phyloP scores from a whole-genome alignment of 2,329 filamentous ascomycete species.

The Cladosporium sp. region DNA sequence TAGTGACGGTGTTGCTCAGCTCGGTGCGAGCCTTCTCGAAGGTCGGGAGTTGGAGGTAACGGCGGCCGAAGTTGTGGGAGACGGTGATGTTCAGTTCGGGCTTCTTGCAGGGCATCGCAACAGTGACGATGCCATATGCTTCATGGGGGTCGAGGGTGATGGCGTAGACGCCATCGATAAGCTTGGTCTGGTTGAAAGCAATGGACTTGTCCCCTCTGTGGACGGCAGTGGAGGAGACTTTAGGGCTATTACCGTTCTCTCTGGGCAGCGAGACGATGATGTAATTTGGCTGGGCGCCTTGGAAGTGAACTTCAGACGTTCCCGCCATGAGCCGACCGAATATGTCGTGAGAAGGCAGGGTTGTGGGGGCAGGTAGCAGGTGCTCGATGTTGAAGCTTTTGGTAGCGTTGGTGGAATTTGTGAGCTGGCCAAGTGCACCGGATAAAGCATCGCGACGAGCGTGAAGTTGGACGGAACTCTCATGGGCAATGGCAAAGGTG shows the following conservation, averaged over 20 bases:
- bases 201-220: slow-evolving; percentile 15
- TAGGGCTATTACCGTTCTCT: slow-evolving; percentile 2
- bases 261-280: slow-evolving; percentile 34
- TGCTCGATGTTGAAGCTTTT: slow-evolving; percentile 32
- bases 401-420: slow-evolving; percentile 25
- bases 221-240: not conserved
- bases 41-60: slow-evolving; percentile 30
- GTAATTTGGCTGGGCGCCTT: slow-evolving; percentile 29
- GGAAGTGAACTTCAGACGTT: slow-evolving; percentile 22
- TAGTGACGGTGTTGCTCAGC: slow-evolving; percentile 32
- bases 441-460: slow-evolving; percentile 13
- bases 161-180: slow-evolving; percentile 35
- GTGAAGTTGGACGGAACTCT: not conserved
- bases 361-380: slow-evolving; percentile 29
- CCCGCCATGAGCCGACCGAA: slow-evolving; percentile 21
- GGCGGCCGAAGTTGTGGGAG: slow-evolving; percentile 33
- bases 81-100: slow-evolving; percentile 28
- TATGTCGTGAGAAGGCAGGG: slow-evolving; percentile 10
- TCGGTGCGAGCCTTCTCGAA: slow-evolving; percentile 34
- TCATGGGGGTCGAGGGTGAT: slow-evolving; percentile 31
- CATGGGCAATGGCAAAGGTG: not conserved
- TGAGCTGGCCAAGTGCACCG: slow-evolving; percentile 25
- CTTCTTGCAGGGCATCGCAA: slow-evolving; percentile 29
- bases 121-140: slow-evolving; percentile 31
- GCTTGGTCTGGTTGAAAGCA: slow-evolving; percentile 29